Evolutionary conservation across 305 asterid species (phyloP).

Genomic region (Andrographis paniculata): DNA sequence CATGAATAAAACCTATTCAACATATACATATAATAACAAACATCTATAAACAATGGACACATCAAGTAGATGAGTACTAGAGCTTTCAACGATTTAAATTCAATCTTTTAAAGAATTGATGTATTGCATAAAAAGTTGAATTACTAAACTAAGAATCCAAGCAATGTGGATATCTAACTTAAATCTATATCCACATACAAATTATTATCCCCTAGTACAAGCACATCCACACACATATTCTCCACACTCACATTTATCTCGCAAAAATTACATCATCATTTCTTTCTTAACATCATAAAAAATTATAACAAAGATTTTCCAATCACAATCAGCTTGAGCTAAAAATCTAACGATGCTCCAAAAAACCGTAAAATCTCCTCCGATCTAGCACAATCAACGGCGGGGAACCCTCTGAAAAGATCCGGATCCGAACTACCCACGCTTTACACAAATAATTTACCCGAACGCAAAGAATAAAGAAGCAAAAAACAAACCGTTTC

Average conservation of each 20-base stretch:
- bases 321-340: neutral
- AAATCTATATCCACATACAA: neutral
- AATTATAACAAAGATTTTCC: too few relatives aligned
- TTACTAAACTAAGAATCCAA: constrained; percentile 1
- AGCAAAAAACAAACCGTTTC: constrained; percentile 10
- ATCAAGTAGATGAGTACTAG: too few relatives aligned
- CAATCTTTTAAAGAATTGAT: too few relatives aligned
- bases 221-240: constrained; percentile 5
- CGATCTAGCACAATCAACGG: constrained; percentile 7
- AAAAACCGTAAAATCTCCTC: constrained; percentile 4
- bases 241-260: neutral
- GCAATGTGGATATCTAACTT: neutral
- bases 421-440: constrained; percentile 8
- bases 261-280: constrained; percentile 1
- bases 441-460: neutral
- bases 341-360: neutral
- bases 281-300: neutral
- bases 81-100: too few relatives aligned
- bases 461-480: neutral
- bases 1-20: too few relatives aligned
- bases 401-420: neutral
- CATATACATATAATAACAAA: too few relatives aligned
- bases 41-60: too few relatives aligned
- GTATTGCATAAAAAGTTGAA: too few relatives aligned
- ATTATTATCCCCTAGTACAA: neutral